Conservation (phyloP, 495 filamentous ascomycete genomes). For the Penicillium malachiteum region DNA sequence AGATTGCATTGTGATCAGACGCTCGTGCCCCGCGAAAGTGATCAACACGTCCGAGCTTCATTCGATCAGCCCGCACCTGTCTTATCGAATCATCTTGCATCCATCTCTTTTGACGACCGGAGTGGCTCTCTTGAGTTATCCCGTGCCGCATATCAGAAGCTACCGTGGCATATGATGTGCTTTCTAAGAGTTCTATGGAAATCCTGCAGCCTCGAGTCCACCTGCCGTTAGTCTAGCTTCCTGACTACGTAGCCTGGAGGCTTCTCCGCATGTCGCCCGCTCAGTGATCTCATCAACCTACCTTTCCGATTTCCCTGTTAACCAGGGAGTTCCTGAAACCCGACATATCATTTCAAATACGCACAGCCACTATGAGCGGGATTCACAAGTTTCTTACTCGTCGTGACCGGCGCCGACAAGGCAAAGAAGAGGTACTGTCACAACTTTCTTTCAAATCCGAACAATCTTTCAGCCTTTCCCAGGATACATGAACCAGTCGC, state of each 20-base stretch:
- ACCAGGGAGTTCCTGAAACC: not conserved
- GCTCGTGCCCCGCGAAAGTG: conserved; percentile 20
- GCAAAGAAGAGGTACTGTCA: conserved; percentile 46
- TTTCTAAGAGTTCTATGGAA: conserved; percentile 21
- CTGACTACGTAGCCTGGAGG: conserved; percentile 1
- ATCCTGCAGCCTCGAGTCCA: conserved; percentile 34
- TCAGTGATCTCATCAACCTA: conserved; percentile 10
- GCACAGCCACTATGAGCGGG: conserved; percentile 47
- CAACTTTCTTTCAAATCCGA: not conserved
- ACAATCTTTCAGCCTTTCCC: not conserved
- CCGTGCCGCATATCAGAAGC: conserved; percentile 25
- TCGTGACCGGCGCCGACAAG: conserved; percentile 63
- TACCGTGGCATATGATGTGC: conserved; percentile 27
- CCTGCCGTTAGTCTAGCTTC: conserved; percentile 11
- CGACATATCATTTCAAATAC: not conserved
- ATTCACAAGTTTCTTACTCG: conserved; percentile 71
- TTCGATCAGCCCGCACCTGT: conserved; percentile 12
- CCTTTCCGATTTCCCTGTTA: not conserved
- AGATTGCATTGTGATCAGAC: not conserved
- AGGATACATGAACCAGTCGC: not conserved
- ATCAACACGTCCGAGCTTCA: conserved; percentile 17
- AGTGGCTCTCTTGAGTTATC: conserved; percentile 6
- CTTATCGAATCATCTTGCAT: conserved; percentile 9
- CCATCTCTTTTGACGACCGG: not conserved
- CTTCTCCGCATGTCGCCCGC: conserved; percentile 31